Percentiles rank a stretch among this genome's conserved stretches.
These are phyloP conservation scores for Coleophoma cylindrospora DNA, from an alignment of 2,329 filamentous ascomycete species.

Conservation along the genomic window DNA sequence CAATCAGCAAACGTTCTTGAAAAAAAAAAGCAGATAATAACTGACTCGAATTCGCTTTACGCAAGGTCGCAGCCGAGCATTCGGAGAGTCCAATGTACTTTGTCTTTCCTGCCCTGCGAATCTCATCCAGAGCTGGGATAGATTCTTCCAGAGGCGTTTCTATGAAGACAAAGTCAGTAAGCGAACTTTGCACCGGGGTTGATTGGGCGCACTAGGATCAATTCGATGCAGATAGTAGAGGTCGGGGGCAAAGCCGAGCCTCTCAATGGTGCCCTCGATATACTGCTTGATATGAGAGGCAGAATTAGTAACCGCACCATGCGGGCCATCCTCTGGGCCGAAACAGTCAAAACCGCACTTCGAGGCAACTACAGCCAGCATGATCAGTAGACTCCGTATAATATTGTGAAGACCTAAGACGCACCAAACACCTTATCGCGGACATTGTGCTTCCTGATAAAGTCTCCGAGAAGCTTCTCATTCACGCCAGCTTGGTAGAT, in stretches of 20 bases:
- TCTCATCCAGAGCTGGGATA: slow-evolving; percentile 38
- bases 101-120: slow-evolving; percentile 40
- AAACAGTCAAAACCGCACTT: slow-evolving; percentile 36
- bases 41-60: slow-evolving; percentile 31
- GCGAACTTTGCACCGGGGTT: not conserved
- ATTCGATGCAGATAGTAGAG: slow-evolving; percentile 34
- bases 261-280: slow-evolving; percentile 32
- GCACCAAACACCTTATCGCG: slow-evolving; percentile 34
- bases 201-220: slow-evolving; percentile 35
- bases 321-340: slow-evolving; percentile 10
- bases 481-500: slow-evolving; percentile 27
- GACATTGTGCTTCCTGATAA: slow-evolving; percentile 33
- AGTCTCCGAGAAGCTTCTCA: slow-evolving; percentile 41
- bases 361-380: slow-evolving; percentile 43
- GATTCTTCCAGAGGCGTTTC: slow-evolving; percentile 40
- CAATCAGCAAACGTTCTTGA: not conserved
- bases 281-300: slow-evolving; percentile 31
- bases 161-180: slow-evolving; percentile 1
- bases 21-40: not conserved
- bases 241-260: slow-evolving; percentile 35
- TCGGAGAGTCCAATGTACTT: slow-evolving; percentile 44
- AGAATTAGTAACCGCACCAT: slow-evolving; percentile 26
- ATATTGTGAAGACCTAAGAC: slow-evolving; percentile 26
- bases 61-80: slow-evolving; percentile 37
- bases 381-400: slow-evolving; percentile 21